Evolutionary conservation across 139 green algal genomes (phyloP).

Genomic region (Pleodorina starrii): DNA sequence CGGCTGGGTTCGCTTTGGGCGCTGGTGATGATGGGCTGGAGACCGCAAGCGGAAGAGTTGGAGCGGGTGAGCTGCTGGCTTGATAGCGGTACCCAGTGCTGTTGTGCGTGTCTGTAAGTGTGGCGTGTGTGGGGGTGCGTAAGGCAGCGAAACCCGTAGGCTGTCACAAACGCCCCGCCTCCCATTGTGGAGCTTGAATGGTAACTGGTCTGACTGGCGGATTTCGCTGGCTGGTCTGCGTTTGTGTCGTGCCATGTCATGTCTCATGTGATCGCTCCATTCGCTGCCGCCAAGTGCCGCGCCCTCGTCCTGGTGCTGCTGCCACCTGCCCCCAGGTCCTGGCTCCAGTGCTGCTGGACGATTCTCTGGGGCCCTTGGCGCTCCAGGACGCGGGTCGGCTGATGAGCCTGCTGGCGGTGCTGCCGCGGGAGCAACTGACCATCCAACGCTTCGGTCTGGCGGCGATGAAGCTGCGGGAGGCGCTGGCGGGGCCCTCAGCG

Average conservation of each 20-base stretch:
- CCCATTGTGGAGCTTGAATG: background rate
- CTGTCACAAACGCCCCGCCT: background rate
- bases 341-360: constrained; percentile 1
- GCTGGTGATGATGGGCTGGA: constrained; percentile 35
- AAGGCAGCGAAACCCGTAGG: background rate
- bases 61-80: constrained; percentile 8
- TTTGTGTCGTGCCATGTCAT: background rate
- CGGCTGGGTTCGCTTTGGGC: constrained; percentile 29
- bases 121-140: too few species aligned
- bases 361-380: background rate
- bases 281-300: background rate
- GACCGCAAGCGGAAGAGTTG: background rate
- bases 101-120: too few species aligned
- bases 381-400: background rate
- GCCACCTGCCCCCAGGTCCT: background rate
- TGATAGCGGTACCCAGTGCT: too few species aligned
- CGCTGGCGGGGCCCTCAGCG: background rate
- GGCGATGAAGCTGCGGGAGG: background rate
- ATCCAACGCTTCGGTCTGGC: constrained; percentile 21
- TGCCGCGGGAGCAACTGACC: background rate
- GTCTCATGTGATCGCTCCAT: background rate
- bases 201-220: background rate
- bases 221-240: background rate
- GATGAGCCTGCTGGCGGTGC: background rate
- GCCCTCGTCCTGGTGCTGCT: background rate